Percentiles rank a stretch among this genome's conserved stretches.
Evolutionary conservation across 192 early-diverging fungal genomes (phyloP).

Genomic region (Chytriomyces hyalinus): DNA sequence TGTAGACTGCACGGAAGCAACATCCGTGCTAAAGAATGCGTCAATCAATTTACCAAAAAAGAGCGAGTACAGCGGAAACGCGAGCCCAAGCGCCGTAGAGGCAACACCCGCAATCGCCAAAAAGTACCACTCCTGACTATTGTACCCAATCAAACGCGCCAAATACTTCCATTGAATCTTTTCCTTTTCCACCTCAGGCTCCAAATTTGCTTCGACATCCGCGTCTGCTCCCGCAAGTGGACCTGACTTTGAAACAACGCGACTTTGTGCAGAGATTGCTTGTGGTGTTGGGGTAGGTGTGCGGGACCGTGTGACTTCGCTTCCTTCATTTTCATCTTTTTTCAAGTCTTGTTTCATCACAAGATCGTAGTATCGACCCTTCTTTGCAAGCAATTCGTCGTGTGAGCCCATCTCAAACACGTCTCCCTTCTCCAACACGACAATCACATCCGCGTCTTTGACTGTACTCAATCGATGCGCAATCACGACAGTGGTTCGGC

Average conservation of each 20-base stretch:
- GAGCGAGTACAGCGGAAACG: conserved; percentile 74
- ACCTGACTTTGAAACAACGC: background rate
- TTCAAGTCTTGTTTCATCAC: conserved; percentile 44
- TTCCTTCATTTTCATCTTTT: conserved; percentile 16
- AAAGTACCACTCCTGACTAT: conserved; percentile 4
- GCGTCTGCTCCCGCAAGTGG: background rate
- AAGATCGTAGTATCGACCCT: conserved; percentile 67
- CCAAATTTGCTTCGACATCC: background rate
- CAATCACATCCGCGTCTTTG: conserved; percentile 80
- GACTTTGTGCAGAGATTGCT: background rate
- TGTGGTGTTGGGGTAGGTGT: background rate
- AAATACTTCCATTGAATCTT: conserved; percentile 12
- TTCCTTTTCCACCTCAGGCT: conserved; percentile 2
- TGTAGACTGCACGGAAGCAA: conserved; percentile 17
- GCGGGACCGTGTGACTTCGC: background rate
- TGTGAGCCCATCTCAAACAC: conserved; percentile 80
- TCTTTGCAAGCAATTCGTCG: conserved; percentile 65
- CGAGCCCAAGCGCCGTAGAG: conserved; percentile 7
- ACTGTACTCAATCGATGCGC: conserved; percentile 92
- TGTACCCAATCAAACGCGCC: conserved; percentile 16
- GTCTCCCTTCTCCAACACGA: conserved; percentile 66
- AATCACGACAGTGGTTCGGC: conserved; percentile 87
- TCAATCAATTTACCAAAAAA: conserved; percentile 49
- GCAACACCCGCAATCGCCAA: conserved; percentile 5
- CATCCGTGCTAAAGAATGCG: conserved; percentile 30